phyloP scores from a whole-genome alignment of 1,139 yeast genomes.

The Lizanozyma gosingica region DNA sequence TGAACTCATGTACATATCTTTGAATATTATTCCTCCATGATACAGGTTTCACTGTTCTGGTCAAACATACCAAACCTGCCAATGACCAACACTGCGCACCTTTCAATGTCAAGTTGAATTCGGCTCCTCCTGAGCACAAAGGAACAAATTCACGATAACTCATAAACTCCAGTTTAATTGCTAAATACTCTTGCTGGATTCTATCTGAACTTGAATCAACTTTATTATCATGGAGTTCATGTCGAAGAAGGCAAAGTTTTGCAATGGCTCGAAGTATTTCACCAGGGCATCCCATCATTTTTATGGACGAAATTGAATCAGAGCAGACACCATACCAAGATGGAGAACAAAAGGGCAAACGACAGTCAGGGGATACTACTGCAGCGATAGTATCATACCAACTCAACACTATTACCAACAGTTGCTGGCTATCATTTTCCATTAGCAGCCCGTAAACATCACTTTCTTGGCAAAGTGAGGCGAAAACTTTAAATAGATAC shows the following conservation, averaged over 20 bases:
- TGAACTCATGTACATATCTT: constrained; percentile 33
- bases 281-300: constrained; percentile 52
- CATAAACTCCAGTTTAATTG: constrained; percentile 22
- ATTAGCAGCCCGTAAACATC: constrained; percentile 17
- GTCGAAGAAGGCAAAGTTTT: constrained; percentile 32
- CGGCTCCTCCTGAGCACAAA: constrained; percentile 12
- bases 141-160: constrained; percentile 40
- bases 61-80: constrained; percentile 32
- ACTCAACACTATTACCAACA: constrained; percentile 35
- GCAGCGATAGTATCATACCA: constrained; percentile 52
- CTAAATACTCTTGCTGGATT: constrained; percentile 14
- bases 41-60: constrained; percentile 22
- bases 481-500: constrained; percentile 38
- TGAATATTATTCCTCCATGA: constrained; percentile 11
- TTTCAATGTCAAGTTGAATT: constrained; percentile 27
- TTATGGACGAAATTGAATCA: constrained; percentile 35
- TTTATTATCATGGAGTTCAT: constrained; percentile 15
- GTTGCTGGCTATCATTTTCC: constrained; percentile 36
- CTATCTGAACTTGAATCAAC: constrained; percentile 6
- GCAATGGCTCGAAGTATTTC: constrained; percentile 39
- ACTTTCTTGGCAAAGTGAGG: constrained; percentile 34
- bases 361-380: constrained; percentile 44
- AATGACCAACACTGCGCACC: constrained; percentile 50
- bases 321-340: constrained; percentile 40
- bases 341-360: constrained; percentile 42